Base-by-base conservation (phyloP, 2,329 filamentous ascomycete species). In the Emmonsiellopsis sp. region DNA sequence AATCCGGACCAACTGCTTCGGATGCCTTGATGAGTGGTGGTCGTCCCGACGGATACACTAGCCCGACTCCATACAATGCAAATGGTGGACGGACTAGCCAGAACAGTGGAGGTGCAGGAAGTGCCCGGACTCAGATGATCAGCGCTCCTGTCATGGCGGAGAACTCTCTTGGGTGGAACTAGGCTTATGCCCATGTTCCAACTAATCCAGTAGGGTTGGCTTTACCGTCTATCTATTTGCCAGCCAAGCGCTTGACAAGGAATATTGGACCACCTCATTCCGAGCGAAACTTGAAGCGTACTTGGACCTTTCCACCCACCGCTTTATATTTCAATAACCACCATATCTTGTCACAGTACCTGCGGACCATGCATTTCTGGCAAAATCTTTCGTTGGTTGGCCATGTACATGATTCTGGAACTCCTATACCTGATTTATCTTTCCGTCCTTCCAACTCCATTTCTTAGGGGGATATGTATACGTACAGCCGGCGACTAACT, bases 91-190 rank as follows among this genome's bases (percentile, higher is more conserved):
- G 70, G 49, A 70, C 70, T 53, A 75, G 81, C 62, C 82, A 85
- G 52, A 81, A 79, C 61, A 91, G 87, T 67, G 86, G 86, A 59
- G 80, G 83, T 55, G 79, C 77, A 60, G 79, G 79, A 49, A 85
- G 79, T 59, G 78, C 81, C 53, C 75, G 84, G 57, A 84, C 83
- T 52, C 79, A 83, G 64, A 81, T 85, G 71, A 95, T 96, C 68
- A 94, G 88, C 57, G 88, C 89, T 35, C 91, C 91, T 3, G 87
- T 95, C 58, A 91, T 91, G 70, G 86, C 90, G 3, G 90, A 94
- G 76, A 96, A 96, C 79, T 95, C 89, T 50, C 81, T 96, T 60
- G 91, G 91, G 64, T 96, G 91, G 91, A 95, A 94, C 76, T 96
- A 79, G 83, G 63, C 16, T 11, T 26, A 26, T 26, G 20, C 20